Percentiles rank a stretch among this genome's conserved stretches.
Evolutionary conservation across 495 filamentous ascomycete genomes (phyloP).

Genomic region (Baudoinia panamericana): DNA sequence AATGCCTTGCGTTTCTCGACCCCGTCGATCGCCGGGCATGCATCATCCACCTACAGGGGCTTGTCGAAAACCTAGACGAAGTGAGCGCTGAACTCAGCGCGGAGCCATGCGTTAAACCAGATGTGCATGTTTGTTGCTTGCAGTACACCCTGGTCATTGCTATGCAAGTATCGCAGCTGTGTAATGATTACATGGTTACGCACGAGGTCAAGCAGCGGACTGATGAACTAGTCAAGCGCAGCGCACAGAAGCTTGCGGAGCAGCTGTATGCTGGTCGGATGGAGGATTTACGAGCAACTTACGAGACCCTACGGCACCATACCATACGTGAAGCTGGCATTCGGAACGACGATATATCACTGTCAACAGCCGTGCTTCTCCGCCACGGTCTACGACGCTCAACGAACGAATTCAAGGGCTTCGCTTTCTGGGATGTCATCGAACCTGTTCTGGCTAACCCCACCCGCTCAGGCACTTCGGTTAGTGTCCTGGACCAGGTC

Average conservation of each 20-base stretch:
- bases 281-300: conserved; percentile 40
- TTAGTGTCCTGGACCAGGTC: conserved; percentile 42
- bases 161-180: conserved; percentile 17
- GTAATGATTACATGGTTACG: conserved; percentile 13
- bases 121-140: not conserved
- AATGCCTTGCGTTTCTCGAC: conserved; percentile 41
- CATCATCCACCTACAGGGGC: conserved; percentile 4
- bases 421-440: conserved; percentile 46
- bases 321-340: conserved; percentile 53
- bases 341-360: conserved; percentile 39
- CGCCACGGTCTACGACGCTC: conserved; percentile 43
- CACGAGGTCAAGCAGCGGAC: not conserved
- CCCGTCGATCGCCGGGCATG: conserved; percentile 29
- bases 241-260: conserved; percentile 7
- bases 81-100: not conserved
- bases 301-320: conserved; percentile 45
- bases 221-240: not conserved
- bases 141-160: conserved; percentile 21
- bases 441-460: conserved; percentile 34
- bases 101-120: not conserved
- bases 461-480: not conserved
- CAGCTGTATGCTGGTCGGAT: conserved; percentile 13
- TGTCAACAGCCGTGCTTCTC: conserved; percentile 55
- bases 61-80: conserved; percentile 12
- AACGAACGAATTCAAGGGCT: conserved; percentile 33